Evolutionary conservation across 2,329 filamentous ascomycete genomes (phyloP), one percentile per base, ranked within the genome.

Genomic region (Curvularia sp.): DNA sequence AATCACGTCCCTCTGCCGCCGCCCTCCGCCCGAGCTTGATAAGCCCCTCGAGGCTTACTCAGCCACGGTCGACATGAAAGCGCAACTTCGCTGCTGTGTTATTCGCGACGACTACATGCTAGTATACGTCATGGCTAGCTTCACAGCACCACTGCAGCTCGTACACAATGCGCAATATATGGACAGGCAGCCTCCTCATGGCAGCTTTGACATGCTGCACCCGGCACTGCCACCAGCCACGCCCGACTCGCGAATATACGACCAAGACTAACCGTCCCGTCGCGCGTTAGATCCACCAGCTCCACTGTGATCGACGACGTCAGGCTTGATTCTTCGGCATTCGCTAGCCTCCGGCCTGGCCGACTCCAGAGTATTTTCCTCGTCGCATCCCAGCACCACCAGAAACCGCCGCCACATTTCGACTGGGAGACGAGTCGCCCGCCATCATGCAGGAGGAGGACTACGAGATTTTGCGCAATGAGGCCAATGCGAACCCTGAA

Each of bases 381-480:
- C n/a, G 13, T 47, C 20, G 30, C 51, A 30, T 33, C 28, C 30
- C 6, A 54, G 31, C 30, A 26, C 24, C 31, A 28, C 13, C 12
- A 48, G 26, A 13, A 6, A 31, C 15, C 22, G 22, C 35, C 8
- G 7, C 13, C 26, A 20, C 12, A 31, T 30, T n/a, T 26, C 15
- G 35, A 39, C 39, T n/a, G 39, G 33, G 24, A 26, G 42, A 48
- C 20, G 20, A 38, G 13, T 15, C 24, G 20, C 28, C 4, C 41
- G 53, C 57, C 44, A 65, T 18, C 49, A 75, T 75, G 72, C 62
- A 75, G 49, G 70, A 75, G 35, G 66, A 71, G 58, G 73, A 75
- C 54, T 68, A 68, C 22, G 60, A 63, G 6, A 56, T 75, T 5
- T 59, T 75, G 30, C 66, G 71, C 53, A 70, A 65, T 33, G 66